Percentiles rank a stretch among this genome's conserved stretches.
Conservation (phyloP, 495 filamentous ascomycete genomes). For the Melanomma pulvis-pyrius region DNA sequence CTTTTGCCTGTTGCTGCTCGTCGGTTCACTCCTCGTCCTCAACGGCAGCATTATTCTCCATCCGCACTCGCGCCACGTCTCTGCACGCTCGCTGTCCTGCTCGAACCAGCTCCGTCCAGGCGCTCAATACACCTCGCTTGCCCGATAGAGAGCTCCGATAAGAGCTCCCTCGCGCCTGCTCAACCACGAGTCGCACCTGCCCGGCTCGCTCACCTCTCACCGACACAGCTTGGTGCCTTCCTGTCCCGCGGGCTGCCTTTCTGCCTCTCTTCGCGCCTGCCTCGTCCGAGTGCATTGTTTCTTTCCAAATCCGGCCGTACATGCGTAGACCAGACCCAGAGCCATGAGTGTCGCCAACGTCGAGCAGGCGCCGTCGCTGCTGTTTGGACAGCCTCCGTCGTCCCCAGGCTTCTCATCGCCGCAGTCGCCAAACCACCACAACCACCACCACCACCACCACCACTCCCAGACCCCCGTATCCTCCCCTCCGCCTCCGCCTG, state of each 20-base stretch:
- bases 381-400: conserved; percentile 35
- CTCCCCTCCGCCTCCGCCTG: conserved; percentile 31
- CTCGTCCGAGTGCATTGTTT: background rate
- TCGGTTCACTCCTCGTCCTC: background rate
- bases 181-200: background rate
- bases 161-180: conserved; percentile 7
- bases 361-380: conserved; percentile 38
- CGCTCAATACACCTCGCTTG: background rate
- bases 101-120: background rate
- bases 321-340: background rate
- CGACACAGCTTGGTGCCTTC: background rate
- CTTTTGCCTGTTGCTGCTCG: background rate
- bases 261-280: background rate
- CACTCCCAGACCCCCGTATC: conserved; percentile 27
- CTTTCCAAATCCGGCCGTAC: conserved; percentile 6
- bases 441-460: conserved; percentile 22
- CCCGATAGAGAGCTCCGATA: conserved; percentile 5
- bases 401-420: conserved; percentile 25
- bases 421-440: conserved; percentile 31
- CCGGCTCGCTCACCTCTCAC: background rate
- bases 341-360: conserved; percentile 38
- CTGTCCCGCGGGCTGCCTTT: background rate
- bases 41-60: background rate
- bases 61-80: background rate
- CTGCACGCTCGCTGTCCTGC: background rate